Evolutionary conservation across 192 early-diverging fungal genomes (phyloP).

Genomic region (Obelidium mucronatum): DNA sequence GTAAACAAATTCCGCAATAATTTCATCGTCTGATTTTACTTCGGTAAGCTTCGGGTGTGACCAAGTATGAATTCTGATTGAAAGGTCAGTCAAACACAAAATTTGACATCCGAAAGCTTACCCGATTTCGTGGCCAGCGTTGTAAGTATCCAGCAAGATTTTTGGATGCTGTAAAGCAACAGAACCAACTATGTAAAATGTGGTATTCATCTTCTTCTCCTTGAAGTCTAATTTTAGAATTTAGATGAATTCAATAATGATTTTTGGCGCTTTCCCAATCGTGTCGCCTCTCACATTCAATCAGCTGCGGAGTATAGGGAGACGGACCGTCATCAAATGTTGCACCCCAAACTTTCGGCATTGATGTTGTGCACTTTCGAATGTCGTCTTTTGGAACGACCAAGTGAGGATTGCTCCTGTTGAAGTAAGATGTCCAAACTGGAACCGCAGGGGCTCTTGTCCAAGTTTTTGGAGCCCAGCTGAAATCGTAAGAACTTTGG

Average conservation of each 20-base stretch:
- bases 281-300: background rate
- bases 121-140: conserved; percentile 52
- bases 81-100: background rate
- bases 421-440: background rate
- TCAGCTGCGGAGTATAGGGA: background rate
- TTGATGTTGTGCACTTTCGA: background rate
- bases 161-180: conserved; percentile 49
- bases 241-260: no score
- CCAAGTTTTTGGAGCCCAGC: background rate
- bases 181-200: conserved; percentile 61
- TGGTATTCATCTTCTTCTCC: conserved; percentile 12
- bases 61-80: conserved; percentile 55
- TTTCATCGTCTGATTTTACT: conserved; percentile 67
- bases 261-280: no score
- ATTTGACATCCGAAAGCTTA: background rate
- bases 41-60: conserved; percentile 64
- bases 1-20: conserved; percentile 71
- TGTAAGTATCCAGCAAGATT: conserved; percentile 50
- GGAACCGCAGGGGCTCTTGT: background rate
- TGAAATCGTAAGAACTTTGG: background rate
- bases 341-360: background rate
- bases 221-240: no score
- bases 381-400: background rate
- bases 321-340: background rate
- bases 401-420: background rate